phyloP scores from a whole-genome alignment of 2,329 filamentous ascomycete genomes.

The Clonostachys solani region DNA sequence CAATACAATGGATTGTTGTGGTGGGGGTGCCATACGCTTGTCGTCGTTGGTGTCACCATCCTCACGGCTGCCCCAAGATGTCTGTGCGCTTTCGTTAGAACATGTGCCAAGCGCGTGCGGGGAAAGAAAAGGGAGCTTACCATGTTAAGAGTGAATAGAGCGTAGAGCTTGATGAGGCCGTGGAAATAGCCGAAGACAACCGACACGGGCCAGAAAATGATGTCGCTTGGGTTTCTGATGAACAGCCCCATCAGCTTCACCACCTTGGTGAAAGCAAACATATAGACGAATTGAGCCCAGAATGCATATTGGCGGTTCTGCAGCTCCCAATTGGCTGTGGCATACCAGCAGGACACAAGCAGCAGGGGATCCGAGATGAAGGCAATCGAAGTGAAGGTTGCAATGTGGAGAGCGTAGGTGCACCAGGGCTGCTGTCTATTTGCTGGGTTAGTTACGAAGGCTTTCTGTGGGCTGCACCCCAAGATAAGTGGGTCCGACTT shows the following conservation, averaged over 20 bases:
- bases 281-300: slow-evolving; percentile 64
- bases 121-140: slow-evolving; percentile 46
- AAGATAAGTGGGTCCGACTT: slow-evolving; percentile 41
- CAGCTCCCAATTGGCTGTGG: slow-evolving; percentile 57
- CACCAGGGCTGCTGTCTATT: slow-evolving; percentile 85
- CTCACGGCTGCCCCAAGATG: slow-evolving; percentile 90
- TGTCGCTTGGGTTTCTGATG: slow-evolving; percentile 75
- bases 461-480: not conserved
- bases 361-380: slow-evolving; percentile 73
- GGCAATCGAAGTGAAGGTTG: slow-evolving; percentile 86
- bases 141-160: slow-evolving; percentile 76
- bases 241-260: slow-evolving; percentile 89
- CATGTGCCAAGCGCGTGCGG: slow-evolving; percentile 1
- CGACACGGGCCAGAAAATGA: slow-evolving; percentile 78
- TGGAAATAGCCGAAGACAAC: slow-evolving; percentile 91
- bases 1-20: slow-evolving; percentile 33
- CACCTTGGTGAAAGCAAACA: slow-evolving; percentile 80
- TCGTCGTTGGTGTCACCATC: slow-evolving; percentile 84
- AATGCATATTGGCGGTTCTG: slow-evolving; percentile 48
- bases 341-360: slow-evolving; percentile 65
- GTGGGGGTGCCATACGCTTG: slow-evolving; percentile 56
- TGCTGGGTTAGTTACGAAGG: slow-evolving; percentile 5
- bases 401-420: slow-evolving; percentile 87
- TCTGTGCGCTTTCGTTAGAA: slow-evolving; percentile 47
- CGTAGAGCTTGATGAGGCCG: slow-evolving; percentile 87